Evolutionary conservation across 345 rosid species (phyloP).

Genomic region (Eucalyptus lansdowneana): DNA sequence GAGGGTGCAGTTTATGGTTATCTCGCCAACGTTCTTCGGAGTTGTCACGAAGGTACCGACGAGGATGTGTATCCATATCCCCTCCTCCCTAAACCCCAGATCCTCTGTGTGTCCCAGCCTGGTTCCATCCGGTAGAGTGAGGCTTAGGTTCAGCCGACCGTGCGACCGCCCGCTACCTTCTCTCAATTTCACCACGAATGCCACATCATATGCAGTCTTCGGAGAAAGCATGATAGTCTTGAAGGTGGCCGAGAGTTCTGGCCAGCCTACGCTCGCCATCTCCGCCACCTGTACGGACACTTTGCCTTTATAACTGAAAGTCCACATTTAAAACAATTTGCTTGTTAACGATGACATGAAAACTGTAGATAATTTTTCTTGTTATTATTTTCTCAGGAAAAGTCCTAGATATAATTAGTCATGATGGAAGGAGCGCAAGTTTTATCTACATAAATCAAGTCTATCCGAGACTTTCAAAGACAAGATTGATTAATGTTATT

Average conservation of each 20-base stretch:
- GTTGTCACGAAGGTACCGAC: no score
- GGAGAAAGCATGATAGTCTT: no score
- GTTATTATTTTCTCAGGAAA: background rate
- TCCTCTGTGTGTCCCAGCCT: fast-evolving
- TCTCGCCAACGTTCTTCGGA: no score
- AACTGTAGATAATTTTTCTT: background rate
- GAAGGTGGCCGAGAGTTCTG: background rate
- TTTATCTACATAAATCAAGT: background rate
- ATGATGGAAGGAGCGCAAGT: background rate
- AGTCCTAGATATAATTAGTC: background rate
- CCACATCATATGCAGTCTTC: fast-evolving
- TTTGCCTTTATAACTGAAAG: background rate
- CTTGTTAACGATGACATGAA: background rate
- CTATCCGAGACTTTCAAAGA: background rate
- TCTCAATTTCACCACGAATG: no score
- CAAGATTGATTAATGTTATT: background rate
- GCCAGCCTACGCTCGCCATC: background rate
- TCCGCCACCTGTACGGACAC: background rate
- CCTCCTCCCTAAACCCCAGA: fast-evolving
- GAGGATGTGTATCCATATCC: fast-evolving
- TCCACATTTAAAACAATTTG: background rate
- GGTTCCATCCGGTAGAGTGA: no score
- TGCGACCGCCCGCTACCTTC: fast-evolving
- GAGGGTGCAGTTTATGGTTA: no score
- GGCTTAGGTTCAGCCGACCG: no score